Conservation (phyloP, 2,329 filamentous ascomycete species). For the Fusarium caatingaense region DNA sequence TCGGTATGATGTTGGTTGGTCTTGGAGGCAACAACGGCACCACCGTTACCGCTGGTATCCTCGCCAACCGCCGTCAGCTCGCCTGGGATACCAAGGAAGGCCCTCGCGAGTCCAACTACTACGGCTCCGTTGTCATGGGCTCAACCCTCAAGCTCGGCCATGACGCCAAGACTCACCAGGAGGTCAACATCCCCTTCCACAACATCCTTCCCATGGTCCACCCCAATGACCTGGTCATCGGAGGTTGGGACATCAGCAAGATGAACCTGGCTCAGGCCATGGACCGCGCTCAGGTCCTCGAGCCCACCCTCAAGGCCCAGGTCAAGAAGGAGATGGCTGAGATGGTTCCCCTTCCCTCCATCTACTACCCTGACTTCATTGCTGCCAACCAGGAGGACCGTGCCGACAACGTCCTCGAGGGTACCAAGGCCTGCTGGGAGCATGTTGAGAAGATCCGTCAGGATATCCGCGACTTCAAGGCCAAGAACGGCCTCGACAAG, state of each 20-base stretch:
- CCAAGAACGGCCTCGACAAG: slow-evolving; percentile 85
- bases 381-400: slow-evolving; percentile 97
- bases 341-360: slow-evolving; percentile 89
- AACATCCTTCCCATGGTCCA: slow-evolving; percentile 96
- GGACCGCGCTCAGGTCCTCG: slow-evolving; percentile 94
- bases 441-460: slow-evolving; percentile 94
- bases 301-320: slow-evolving; percentile 90
- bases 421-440: slow-evolving; percentile 83
- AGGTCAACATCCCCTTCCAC: slow-evolving; percentile 97
- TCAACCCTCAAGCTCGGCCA: slow-evolving; percentile 97
- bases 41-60: slow-evolving; percentile 95
- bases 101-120: slow-evolving; percentile 89
- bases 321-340: slow-evolving; percentile 93
- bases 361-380: slow-evolving; percentile 99
- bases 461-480: slow-evolving; percentile 96
- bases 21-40: slow-evolving; percentile 99
- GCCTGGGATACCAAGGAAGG: slow-evolving; percentile 96
- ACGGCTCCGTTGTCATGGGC: slow-evolving; percentile 95
- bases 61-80: slow-evolving; percentile 90
- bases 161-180: slow-evolving; percentile 83
- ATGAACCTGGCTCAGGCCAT: slow-evolving; percentile 91
- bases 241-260: slow-evolving; percentile 96
- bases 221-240: slow-evolving; percentile 93
- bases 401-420: slow-evolving; percentile 89
- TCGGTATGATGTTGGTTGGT: slow-evolving; percentile 96